Evolutionary conservation across 169 alveolate species (phyloP).

Genomic region (Eimeria mitis): DNA sequence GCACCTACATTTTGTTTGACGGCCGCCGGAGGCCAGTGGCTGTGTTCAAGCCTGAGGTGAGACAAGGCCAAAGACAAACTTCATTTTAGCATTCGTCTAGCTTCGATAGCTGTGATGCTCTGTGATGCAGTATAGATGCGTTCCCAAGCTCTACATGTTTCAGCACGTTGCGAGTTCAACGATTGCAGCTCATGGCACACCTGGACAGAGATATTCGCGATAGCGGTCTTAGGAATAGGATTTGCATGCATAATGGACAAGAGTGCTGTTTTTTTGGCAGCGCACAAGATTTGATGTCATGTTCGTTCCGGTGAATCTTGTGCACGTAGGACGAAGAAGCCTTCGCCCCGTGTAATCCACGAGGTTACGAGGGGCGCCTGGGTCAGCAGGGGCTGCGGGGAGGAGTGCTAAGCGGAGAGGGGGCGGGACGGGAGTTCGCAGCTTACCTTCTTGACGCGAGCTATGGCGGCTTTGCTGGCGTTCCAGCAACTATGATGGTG

Average conservation of each 20-base stretch:
- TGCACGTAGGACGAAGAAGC: conserved; percentile 98
- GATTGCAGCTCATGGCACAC: not conserved
- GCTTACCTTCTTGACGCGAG: conserved; percentile 97
- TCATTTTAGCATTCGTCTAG: not conserved
- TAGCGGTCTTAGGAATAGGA: not conserved
- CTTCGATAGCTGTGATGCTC: not conserved
- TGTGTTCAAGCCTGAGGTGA: conserved; percentile 96
- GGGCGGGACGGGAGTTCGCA: conserved; percentile 99
- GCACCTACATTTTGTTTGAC: conserved; percentile 96
- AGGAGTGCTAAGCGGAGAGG: conserved; percentile 99
- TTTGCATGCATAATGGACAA: not conserved
- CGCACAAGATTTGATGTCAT: not conserved
- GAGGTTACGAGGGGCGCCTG: conserved; percentile 97
- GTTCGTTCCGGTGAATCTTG: not conserved
- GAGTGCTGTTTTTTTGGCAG: not conserved
- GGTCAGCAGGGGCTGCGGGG: conserved; percentile 95
- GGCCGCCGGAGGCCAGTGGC: conserved; percentile 94
- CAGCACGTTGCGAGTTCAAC: not conserved
- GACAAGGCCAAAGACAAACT: not conserved
- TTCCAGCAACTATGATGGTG: conserved; percentile 98
- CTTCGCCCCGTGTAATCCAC: conserved; percentile 98
- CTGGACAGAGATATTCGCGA: not conserved
- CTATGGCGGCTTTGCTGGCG: conserved; percentile 90
- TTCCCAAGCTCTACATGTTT: not conserved
- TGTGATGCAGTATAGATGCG: too few relatives aligned